phyloP scores from a whole-genome alignment of 352 stramenopile species.

The Globisporangium heterothallicum region DNA sequence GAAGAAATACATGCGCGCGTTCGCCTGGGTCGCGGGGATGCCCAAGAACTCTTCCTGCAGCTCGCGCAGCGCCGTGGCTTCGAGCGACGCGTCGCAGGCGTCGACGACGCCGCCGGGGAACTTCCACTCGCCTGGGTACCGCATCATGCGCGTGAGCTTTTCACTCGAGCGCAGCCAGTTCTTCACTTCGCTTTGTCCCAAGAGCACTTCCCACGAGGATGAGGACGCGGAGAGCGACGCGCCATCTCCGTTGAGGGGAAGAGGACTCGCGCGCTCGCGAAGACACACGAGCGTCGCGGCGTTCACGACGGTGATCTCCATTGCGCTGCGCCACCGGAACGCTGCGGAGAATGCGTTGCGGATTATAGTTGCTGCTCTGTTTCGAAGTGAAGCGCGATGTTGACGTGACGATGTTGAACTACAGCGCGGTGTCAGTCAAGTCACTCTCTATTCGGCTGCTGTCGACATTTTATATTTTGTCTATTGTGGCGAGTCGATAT shows the following conservation, averaged over 20 bases:
- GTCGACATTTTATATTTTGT: no score
- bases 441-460: no score
- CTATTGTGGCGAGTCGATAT: no score
- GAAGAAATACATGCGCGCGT: constrained; percentile 27
- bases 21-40: constrained; percentile 10
- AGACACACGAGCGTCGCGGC: constrained; percentile 22
- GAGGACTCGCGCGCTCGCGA: constrained; percentile 3
- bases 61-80: constrained; percentile 38
- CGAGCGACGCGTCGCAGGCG: constrained; percentile 25
- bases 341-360: neutral
- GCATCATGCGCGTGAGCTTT: constrained; percentile 39
- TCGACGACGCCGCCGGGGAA: constrained; percentile 51
- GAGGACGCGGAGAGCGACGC: constrained; percentile 8
- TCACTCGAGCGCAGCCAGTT: constrained; percentile 56
- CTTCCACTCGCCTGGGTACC: constrained; percentile 67
- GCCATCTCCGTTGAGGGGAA: neutral
- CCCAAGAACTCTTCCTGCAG: constrained; percentile 56
- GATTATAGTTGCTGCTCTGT: neutral
- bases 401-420: neutral
- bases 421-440: no score
- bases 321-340: constrained; percentile 1
- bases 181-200: constrained; percentile 58
- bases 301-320: constrained; percentile 13
- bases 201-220: constrained; percentile 47
- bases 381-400: neutral